phyloP scores from a whole-genome alignment of 805 yeast species.

The Kazachstania africana region DNA sequence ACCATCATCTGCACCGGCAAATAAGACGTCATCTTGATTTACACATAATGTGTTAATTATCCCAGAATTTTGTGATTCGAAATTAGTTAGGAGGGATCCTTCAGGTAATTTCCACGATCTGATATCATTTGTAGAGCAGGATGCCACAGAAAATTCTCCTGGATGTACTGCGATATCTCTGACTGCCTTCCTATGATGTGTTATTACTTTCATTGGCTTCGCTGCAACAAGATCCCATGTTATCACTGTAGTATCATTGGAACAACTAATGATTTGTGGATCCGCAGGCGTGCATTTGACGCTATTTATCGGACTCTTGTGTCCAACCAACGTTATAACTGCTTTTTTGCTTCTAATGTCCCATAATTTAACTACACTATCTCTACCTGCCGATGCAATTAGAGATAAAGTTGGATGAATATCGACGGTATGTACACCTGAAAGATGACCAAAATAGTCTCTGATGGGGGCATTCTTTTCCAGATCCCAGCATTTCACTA shows the following conservation, averaged over 20 bases:
- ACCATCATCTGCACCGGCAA: conserved; percentile 82
- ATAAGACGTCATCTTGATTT: conserved; percentile 50
- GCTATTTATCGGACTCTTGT: conserved; percentile 59
- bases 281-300: conserved; percentile 59
- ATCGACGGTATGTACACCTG: conserved; percentile 76
- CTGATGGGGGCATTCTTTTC: conserved; percentile 73
- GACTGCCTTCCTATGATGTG: conserved; percentile 77
- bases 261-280: conserved; percentile 77
- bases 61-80: conserved; percentile 25
- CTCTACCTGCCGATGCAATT: conserved; percentile 84
- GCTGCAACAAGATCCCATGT: conserved; percentile 86
- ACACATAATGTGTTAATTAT: conserved; percentile 61
- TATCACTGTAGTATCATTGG: conserved; percentile 74
- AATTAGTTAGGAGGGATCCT: conserved; percentile 57
- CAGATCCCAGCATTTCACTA: conserved; percentile 91
- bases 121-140: conserved; percentile 73
- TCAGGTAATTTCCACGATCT: conserved; percentile 77
- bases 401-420: conserved; percentile 76
- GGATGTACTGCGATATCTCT: conserved; percentile 65
- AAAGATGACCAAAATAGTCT: conserved; percentile 88
- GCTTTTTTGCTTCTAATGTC: conserved; percentile 74
- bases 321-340: conserved; percentile 73
- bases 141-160: conserved; percentile 56
- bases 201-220: conserved; percentile 53
- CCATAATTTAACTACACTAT: conserved; percentile 81